Percentiles rank a stretch among this genome's conserved stretches.
Evolutionary conservation across 2,329 filamentous ascomycete species (phyloP).

Genomic region (Sporothrix luriei): DNA sequence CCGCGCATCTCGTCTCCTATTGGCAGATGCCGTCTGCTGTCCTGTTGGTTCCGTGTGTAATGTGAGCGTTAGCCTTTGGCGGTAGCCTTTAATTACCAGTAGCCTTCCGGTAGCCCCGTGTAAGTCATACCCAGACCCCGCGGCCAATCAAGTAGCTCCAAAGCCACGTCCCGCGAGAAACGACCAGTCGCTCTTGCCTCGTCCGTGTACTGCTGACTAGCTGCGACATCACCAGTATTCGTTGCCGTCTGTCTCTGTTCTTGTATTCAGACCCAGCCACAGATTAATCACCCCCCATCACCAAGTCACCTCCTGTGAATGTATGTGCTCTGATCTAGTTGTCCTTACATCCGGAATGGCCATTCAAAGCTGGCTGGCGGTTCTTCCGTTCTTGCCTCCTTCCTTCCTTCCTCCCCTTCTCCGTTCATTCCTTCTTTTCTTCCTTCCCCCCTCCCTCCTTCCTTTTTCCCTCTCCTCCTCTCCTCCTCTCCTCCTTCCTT

Average conservation of each 20-base stretch:
- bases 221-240: background rate
- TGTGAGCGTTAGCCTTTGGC: background rate
- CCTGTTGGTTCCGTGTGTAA: background rate
- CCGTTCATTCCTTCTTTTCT: no score
- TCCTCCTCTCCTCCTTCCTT: background rate
- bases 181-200: background rate
- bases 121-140: constrained; percentile 9
- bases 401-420: background rate
- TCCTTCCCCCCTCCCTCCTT: background rate
- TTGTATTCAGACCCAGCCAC: background rate
- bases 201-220: background rate
- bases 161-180: constrained; percentile 3
- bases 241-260: background rate
- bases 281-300: background rate
- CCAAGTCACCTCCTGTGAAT: no score
- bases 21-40: no score
- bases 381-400: background rate
- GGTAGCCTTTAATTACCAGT: no score
- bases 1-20: no score
- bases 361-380: background rate
- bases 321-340: background rate
- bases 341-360: background rate
- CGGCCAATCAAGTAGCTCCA: background rate
- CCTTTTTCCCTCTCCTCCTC: no score
- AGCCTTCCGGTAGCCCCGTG: background rate